Evolutionary conservation across 1,284 basidiomycete species (phyloP), one percentile per base, ranked within the genome.

Genomic region (Neolentinus lepideus): DNA sequence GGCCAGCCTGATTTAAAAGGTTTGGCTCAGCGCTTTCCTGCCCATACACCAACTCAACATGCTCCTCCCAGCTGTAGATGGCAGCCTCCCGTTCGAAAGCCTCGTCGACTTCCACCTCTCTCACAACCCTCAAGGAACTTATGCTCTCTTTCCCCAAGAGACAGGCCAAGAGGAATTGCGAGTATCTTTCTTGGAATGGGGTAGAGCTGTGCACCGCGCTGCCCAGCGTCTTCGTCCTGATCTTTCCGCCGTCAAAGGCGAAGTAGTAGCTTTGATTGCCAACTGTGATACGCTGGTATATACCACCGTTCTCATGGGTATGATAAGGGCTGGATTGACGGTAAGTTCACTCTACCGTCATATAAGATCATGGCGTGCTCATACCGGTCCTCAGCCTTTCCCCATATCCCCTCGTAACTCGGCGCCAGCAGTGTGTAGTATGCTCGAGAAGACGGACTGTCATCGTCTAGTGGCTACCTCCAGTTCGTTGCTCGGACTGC

Each of bases 241-340:
- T 21, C 12, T n/a, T 6, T n/a, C 12, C 19, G 16, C 12, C n/a
- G 6, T 6, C 8, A 43, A 43, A 16, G 67, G 69, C 8, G 59
- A 43, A 21, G 38, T 72, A 21, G 64, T 72, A 9, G 69, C 64
- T 19, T 27, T 71, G 8, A 57, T 73, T 33, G 64, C 68, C 10
- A 61, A 68, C 21, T 54, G 61, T 25, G 71, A 72, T 47, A 63
- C 64, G 1, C 51, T 70, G 4, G 57, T 69, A 9, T 72, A 72
- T 57, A 67, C 69, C 21, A 62, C 69, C 1, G 58, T 68, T 1
- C 53, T 66, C 1, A 53, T 64, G 0, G 71, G 70, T 2, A 59
- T 71, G 29, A 61, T 67, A 22, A 58, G 59, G 33, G 69, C 68
- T 3, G 71, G 71, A 3, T 56, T 66, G 10, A 60, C 71, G 14